phyloP scores from a whole-genome alignment of 495 filamentous ascomycete species.

The Lasiosphaeris hirsuta region DNA sequence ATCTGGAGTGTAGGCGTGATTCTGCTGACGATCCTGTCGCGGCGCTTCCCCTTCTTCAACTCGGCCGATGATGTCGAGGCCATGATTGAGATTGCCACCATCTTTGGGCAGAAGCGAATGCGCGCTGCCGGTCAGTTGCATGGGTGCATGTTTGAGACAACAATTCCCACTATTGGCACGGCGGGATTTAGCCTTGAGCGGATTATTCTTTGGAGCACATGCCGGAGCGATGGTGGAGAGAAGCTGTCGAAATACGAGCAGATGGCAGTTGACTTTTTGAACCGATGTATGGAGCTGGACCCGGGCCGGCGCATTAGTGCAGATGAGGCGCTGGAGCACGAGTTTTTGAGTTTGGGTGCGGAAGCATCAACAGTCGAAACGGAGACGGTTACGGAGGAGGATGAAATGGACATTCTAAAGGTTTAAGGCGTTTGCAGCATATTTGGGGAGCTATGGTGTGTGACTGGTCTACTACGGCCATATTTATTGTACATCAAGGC shows the following conservation, averaged over 20 bases:
- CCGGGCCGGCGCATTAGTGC: constrained; percentile 69
- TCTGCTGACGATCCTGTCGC: constrained; percentile 81
- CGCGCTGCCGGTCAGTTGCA: constrained; percentile 75
- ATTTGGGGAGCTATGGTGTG: constrained; percentile 12
- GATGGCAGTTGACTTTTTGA: constrained; percentile 62
- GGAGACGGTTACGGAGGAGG: constrained; percentile 26
- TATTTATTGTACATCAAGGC: constrained; percentile 3
- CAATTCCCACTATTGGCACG: constrained; percentile 82
- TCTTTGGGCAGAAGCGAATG: constrained; percentile 87
- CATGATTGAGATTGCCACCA: constrained; percentile 92
- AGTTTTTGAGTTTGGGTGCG: constrained; percentile 58
- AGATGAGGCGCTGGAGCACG: constrained; percentile 65
- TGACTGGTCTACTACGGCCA: background rate
- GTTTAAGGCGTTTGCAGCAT: constrained; percentile 16
- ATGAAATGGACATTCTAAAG: constrained; percentile 49
- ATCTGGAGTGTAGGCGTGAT: constrained; percentile 97
- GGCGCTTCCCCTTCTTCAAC: constrained; percentile 97
- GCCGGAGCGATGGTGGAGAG: constrained; percentile 48
- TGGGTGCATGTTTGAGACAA: constrained; percentile 82
- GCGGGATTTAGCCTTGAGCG: constrained; percentile 84
- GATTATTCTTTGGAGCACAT: constrained; percentile 88
- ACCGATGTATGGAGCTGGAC: constrained; percentile 68
- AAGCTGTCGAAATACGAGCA: constrained; percentile 58
- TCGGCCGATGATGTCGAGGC: constrained; percentile 94
- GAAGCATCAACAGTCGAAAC: constrained; percentile 15